Percentiles rank a stretch among this genome's conserved stretches.
phyloP scores from a whole-genome alignment of 163 green algal species.

The Prototheca cutis region DNA sequence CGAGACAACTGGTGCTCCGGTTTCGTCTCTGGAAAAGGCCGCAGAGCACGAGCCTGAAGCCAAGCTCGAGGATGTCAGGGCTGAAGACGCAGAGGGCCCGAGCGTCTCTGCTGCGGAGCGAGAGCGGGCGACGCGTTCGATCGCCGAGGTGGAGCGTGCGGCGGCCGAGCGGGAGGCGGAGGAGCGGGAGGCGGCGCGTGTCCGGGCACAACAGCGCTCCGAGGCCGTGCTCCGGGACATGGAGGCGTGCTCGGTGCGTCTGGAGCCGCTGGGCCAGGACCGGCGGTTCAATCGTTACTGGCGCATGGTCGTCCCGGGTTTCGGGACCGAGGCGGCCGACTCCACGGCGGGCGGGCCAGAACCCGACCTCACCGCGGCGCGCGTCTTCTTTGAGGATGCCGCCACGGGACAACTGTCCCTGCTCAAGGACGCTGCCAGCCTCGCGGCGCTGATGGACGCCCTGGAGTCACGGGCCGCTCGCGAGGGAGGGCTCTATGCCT shows the following conservation, averaged over 20 bases:
- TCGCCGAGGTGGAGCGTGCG: neutral
- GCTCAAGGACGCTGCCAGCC: conserved; percentile 10
- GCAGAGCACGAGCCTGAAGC: no score
- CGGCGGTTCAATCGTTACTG: conserved; percentile 72
- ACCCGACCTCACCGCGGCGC: conserved; percentile 7
- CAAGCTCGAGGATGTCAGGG: no score
- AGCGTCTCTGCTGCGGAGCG: neutral
- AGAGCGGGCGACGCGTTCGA: neutral
- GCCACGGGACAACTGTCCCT: conserved; percentile 34
- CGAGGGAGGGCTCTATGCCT: conserved; percentile 40
- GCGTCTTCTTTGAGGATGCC: conserved; percentile 41
- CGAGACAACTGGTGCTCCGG: no score
- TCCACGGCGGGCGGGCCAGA: conserved; percentile 1
- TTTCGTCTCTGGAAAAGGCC: no score
- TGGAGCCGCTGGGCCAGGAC: conserved; percentile 67
- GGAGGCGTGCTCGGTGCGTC: conserved; percentile 49
- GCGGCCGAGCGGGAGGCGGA: conserved; percentile 1
- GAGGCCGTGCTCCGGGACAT: conserved; percentile 37
- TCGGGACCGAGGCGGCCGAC: neutral
- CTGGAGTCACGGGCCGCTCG: conserved; percentile 45
- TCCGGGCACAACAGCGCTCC: conserved; percentile 13
- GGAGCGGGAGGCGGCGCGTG: conserved; percentile 8
- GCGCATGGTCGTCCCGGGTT: conserved; percentile 24
- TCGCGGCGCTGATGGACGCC: conserved; percentile 37
- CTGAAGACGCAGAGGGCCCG: neutral